These are phyloP conservation scores for Diutina mesorugosa DNA, from an alignment of 1,139 yeast genomes.

Conservation along the genomic window DNA sequence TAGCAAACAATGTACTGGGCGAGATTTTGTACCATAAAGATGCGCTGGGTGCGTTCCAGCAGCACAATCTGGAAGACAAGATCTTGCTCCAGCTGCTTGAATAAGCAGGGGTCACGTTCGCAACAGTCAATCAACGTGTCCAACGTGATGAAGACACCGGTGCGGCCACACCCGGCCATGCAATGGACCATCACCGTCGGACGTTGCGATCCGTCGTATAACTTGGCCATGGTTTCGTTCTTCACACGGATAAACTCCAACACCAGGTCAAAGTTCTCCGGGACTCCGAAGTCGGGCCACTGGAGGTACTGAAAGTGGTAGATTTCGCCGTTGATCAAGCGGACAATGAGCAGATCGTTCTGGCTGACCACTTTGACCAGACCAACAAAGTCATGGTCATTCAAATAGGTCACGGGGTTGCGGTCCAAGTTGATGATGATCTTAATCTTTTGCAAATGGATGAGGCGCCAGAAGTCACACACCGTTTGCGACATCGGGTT, in stretches of 20 bases:
- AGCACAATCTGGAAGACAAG: conserved; percentile 23
- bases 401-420: background rate
- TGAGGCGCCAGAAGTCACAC: conserved; percentile 1
- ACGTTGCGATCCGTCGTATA: background rate
- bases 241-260: conserved; percentile 40
- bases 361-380: background rate
- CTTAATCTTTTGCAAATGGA: background rate
- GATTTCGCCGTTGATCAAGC: conserved; percentile 10
- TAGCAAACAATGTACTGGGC: conserved; percentile 32
- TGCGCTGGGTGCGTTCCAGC: conserved; percentile 28
- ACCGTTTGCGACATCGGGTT: background rate
- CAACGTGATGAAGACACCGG: conserved; percentile 9
- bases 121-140: conserved; percentile 8
- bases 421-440: background rate
- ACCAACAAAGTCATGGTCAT: background rate
- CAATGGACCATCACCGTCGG: conserved; percentile 1
- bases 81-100: conserved; percentile 7
- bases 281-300: conserved; percentile 81
- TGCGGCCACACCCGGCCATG: conserved; percentile 9
- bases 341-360: background rate
- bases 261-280: conserved; percentile 39
- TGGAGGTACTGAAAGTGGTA: conserved; percentile 57
- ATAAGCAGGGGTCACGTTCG: background rate
- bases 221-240: conserved; percentile 9
- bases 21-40: conserved; percentile 34